Conservation (phyloP, 139 green algal species). For the Micractinium sp. region DNA sequence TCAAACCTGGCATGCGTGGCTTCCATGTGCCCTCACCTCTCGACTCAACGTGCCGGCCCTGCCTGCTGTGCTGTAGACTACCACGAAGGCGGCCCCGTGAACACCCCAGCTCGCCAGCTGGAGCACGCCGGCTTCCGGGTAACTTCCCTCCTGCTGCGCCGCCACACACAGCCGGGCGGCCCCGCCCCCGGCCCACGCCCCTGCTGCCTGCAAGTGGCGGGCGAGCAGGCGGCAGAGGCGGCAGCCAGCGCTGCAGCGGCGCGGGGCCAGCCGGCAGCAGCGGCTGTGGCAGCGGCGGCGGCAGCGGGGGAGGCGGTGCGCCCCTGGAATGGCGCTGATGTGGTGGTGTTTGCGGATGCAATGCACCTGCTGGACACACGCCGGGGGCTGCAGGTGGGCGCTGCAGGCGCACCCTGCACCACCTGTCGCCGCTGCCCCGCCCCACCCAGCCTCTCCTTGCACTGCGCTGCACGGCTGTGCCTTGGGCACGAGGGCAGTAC, state of each 20-base stretch:
- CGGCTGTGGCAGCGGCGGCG: not conserved
- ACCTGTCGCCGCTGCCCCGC: not conserved
- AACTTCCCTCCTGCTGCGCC: not conserved
- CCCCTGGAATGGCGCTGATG: not conserved
- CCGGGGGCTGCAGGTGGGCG: slow-evolving; percentile 18
- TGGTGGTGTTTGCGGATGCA: not conserved
- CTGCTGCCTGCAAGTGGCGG: slow-evolving; percentile 9
- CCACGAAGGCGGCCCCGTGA: not conserved
- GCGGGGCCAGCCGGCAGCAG: not conserved
- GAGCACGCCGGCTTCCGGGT: not conserved
- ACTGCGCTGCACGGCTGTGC: not conserved
- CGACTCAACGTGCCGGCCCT: not conserved
- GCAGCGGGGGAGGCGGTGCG: not conserved
- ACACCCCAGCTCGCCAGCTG: not conserved
- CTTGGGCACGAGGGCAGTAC: not conserved
- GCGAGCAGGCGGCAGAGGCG: too few relatives aligned
- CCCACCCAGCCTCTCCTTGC: too few relatives aligned
- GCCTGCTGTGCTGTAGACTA: not conserved
- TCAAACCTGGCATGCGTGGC: too few relatives aligned
- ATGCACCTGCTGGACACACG: slow-evolving; percentile 12
- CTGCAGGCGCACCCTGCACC: not conserved
- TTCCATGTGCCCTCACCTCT: not conserved
- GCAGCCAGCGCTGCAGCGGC: too few relatives aligned
- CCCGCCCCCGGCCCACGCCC: not conserved
- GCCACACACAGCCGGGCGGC: not conserved